Base-by-base conservation (phyloP, 192 early-diverging fungal species). In the Spinellus fusiger region DNA sequence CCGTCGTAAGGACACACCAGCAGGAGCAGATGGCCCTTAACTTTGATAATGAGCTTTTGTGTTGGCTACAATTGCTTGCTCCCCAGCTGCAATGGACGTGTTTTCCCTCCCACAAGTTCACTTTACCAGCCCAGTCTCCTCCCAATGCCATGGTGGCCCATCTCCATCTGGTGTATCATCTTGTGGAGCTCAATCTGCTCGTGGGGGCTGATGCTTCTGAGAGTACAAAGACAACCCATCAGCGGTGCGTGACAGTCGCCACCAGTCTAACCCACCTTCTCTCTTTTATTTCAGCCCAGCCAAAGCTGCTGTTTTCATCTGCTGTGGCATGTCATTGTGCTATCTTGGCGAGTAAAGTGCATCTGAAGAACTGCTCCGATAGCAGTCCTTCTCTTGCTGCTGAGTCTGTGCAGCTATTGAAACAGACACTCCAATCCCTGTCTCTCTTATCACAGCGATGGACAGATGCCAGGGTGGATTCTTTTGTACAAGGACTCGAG, bases 111-210 rank as follows among this genome's bases (percentile, higher is more conserved):
- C 29, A 61, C 16, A 29, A 28, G 44, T 13, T 10, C 2, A 2
- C 10, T 2, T 12, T 64, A 15, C 61, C 68, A 9, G 29, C 40
- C 4, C 49, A 70, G 25, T 56, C 66, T 2, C 69, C 69, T 1
- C 34, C 26, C 2, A 60, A 61, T 52, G 29, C 65, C 15, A 38
- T 64, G 27, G 51, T 65, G 18, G 65, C 56, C 7, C 66, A 65
- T 49, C 57, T 73, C 16, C 71, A 73, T 29, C 52, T 73, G 5
- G 32, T 65, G n/a, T 73, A 55, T 35, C 61, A 68, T 40, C 37
- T 55, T 29, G 29, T 63, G 3, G 57, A 56, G 18, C 40, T 64
- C 12, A 32, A 28, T 32, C 28, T 73, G 12, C 26, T 66, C n/a
- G n/a, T n/a, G 31, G 46, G 55, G 23, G 37, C 62, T 5, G 33